Percentiles rank a stretch among this genome's conserved stretches.
These are phyloP conservation scores for Fragaria ananassa DNA, from an alignment of 306 rosid species.

Conservation along the genomic window DNA sequence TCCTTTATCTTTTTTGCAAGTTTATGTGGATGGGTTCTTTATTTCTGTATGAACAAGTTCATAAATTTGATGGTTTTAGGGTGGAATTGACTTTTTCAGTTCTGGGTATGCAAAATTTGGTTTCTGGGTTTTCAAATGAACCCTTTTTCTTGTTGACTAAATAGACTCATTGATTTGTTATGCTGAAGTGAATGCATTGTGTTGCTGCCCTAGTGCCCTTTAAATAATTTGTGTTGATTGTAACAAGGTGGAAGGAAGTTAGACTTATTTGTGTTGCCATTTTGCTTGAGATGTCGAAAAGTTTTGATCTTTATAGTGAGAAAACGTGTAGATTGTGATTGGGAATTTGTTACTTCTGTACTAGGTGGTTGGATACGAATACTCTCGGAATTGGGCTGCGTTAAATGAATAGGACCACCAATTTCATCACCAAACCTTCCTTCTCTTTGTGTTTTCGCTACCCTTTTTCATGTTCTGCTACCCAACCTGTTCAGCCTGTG, in stretches of 20 bases:
- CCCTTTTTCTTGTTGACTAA: not conserved
- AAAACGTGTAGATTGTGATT: not conserved
- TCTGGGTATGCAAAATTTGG: not conserved
- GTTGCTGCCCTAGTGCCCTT: not conserved
- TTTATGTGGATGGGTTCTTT: not conserved
- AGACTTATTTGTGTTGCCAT: not conserved
- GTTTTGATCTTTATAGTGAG: not conserved
- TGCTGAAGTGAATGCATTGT: not conserved
- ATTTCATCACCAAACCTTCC: constrained; percentile 21
- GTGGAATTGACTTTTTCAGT: not conserved
- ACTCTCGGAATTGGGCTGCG: not conserved
- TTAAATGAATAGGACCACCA: constrained; percentile 28
- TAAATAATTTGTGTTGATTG: not conserved
- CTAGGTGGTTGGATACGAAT: not conserved
- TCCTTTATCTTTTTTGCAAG: not conserved
- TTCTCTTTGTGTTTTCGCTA: constrained; percentile 25
- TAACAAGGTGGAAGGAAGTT: not conserved
- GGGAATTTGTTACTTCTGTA: constrained; percentile 5
- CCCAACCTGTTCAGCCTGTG: not conserved
- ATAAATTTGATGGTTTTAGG: not conserved
- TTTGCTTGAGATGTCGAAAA: not conserved
- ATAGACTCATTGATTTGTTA: not conserved
- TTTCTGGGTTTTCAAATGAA: not conserved
- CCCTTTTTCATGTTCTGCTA: constrained; percentile 32
- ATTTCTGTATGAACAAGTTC: not conserved